A percentile compares a stretch with the other conserved stretches of the same genome.
These are phyloP conservation scores for Phialocephala subalpina DNA, from an alignment of 2,329 filamentous ascomycete species.

Conservation along the genomic window DNA sequence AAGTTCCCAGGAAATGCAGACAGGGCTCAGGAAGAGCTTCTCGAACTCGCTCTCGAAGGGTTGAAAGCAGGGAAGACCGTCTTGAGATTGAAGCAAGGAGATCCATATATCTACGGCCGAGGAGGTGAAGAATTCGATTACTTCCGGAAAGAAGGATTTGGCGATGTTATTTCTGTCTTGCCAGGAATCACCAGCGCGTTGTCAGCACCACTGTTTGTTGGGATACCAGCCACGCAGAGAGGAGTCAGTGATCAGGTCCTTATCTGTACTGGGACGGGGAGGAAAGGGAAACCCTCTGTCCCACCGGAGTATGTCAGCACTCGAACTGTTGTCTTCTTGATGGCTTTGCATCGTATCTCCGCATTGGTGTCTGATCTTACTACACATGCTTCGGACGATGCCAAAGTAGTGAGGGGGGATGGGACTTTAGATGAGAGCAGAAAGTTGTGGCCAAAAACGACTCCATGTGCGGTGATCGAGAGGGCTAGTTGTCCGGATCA, in stretches of 20 bases:
- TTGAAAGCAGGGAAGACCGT: constrained; percentile 78
- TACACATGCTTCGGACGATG: constrained; percentile 45
- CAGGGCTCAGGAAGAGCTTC: constrained; percentile 87
- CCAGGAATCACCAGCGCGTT: constrained; percentile 92
- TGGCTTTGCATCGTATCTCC: constrained; percentile 87
- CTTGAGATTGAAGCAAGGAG: constrained; percentile 91
- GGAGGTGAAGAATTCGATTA: constrained; percentile 92
- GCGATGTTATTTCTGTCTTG: constrained; percentile 71
- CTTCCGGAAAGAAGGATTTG: constrained; percentile 77
- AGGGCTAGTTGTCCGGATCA: constrained; percentile 94
- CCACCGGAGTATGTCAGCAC: constrained; percentile 80
- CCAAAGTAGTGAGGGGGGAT: constrained; percentile 45
- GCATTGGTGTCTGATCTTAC: constrained; percentile 79
- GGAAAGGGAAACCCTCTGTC: constrained; percentile 84
- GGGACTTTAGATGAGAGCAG: constrained; percentile 45
- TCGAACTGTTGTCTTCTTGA: constrained; percentile 90
- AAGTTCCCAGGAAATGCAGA: constrained; percentile 99
- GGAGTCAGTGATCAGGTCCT: constrained; percentile 92
- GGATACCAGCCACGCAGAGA: constrained; percentile 87
- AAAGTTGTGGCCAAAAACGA: constrained; percentile 73
- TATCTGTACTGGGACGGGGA: constrained; percentile 94
- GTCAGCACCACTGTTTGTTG: constrained; percentile 86
- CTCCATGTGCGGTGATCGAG: constrained; percentile 92
- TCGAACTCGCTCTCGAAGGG: constrained; percentile 78
- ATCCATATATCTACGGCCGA: constrained; percentile 94